Percentiles rank a stretch among this genome's conserved stretches.
phyloP scores from a whole-genome alignment of 345 rosid genomes.

The Excoecaria agallocha region DNA sequence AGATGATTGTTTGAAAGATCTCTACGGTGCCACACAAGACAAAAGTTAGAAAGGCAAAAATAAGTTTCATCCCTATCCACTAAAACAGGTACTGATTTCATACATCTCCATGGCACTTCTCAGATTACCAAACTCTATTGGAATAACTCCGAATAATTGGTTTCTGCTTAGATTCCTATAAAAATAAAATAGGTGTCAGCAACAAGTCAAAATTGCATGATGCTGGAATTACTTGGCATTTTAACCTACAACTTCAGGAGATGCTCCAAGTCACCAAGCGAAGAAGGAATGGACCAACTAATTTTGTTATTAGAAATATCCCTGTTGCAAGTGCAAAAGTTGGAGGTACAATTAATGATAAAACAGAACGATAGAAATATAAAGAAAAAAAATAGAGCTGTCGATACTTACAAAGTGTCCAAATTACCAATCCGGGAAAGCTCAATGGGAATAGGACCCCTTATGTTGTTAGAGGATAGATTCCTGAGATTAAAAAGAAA shows the following conservation, averaged over 20 bases:
- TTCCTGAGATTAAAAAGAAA: constrained; percentile 42
- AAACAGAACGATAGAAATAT: too few relatives aligned
- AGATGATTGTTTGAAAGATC: too few relatives aligned
- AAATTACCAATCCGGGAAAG: constrained; percentile 87
- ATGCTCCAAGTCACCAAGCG: constrained; percentile 95
- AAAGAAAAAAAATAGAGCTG: too few relatives aligned
- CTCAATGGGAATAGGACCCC: constrained; percentile 80
- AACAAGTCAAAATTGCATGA: background rate
- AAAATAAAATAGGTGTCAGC: constrained; percentile 17
- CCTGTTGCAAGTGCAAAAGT: constrained; percentile 34
- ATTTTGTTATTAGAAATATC: constrained; percentile 85
- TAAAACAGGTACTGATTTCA: constrained; percentile 22
- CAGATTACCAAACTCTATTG: constrained; percentile 83
- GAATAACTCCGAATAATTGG: constrained; percentile 60
- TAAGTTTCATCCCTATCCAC: background rate
- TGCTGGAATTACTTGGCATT: constrained; percentile 9
- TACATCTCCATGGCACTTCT: constrained; percentile 92
- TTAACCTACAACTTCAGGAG: constrained; percentile 78
- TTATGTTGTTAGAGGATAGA: constrained; percentile 71
- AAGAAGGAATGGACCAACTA: constrained; percentile 73
- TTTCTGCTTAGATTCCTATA: constrained; percentile 85
- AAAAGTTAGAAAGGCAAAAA: too few relatives aligned
- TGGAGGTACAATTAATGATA: too few relatives aligned
- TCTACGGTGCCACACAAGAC: too few relatives aligned
- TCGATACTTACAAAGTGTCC: too few relatives aligned